Base-by-base conservation (phyloP, 331 rosid genomes). In the Telfairia occidentalis region DNA sequence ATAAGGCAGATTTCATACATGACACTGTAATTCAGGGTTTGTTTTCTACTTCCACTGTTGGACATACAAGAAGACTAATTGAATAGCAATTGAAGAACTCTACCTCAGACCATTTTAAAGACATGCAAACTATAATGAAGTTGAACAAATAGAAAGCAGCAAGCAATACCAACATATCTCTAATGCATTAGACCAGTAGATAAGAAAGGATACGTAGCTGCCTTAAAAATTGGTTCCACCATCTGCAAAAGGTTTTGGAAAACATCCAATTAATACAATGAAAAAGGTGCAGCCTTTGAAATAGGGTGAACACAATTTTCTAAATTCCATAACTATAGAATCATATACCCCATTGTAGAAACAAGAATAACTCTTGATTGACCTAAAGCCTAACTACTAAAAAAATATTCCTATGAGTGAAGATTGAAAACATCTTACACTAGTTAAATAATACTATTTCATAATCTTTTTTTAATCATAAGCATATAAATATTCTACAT, bases 191-290 rank as follows among this genome's bases (percentile, higher is more conserved):
- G 18, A 45, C 58, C 26, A 70, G 21, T 70, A 46, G 75, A 70
- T 28, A 28, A 45, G n/a, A 82, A 83, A 86, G 97, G 97, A 93
- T 91, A 93, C 95, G 79, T 72, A 30, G 96, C 97, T 52, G 96
- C 96, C 89, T 87, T 93, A 69, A 93, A 60, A 76, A 93, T 87
- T 77, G 98, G 88, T 81, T 89, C 97, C 83, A 87, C 91, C 92
- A 91, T 93, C 97, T 93, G 96, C 88, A 86, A 23, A 50, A 74
- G 9, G 77, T 19, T 54, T 49, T 35, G 83, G 83, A 54, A 54
- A 45, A 50, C 19, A 58, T 50, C 63, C 32, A 28, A 16, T 34
- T 32, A 73, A 2, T 18, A 49, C 30, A 52, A 52, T 52, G 18
- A 23, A 55, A 52, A 52, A 9, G 46, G 76, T 29, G 32, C 19